Percentiles rank a stretch among this genome's conserved stretches.
phyloP scores from a whole-genome alignment of 2,329 filamentous ascomycete genomes.

The Ophiocordyceps camponoti-saundersi region DNA sequence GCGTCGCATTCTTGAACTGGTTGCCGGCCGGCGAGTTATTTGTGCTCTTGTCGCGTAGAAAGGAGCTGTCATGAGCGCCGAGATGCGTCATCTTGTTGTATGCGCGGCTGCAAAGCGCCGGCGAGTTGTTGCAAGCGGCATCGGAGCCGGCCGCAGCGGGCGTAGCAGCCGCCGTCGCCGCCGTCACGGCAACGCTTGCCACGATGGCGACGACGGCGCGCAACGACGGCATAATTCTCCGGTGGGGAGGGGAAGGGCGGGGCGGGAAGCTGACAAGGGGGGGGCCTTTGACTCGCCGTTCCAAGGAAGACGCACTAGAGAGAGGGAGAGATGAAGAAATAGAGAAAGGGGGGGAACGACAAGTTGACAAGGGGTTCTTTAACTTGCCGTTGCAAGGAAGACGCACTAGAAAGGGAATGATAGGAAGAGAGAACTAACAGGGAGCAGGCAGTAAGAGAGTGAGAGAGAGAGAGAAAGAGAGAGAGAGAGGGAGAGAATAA shows the following conservation, averaged over 20 bases:
- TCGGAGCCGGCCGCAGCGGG: conserved; percentile 1
- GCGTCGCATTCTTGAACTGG: conserved; percentile 57
- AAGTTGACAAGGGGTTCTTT: too few species aligned
- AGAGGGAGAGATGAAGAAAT: too few species aligned
- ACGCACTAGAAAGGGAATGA: not conserved
- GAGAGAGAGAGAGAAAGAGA: not conserved
- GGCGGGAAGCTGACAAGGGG: not conserved
- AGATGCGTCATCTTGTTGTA: conserved; percentile 68
- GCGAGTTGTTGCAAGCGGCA: conserved; percentile 64
- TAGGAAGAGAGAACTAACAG: not conserved
- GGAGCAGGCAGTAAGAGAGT: not conserved
- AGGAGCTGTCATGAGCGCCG: conserved; percentile 59
- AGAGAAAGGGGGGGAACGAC: too few species aligned
- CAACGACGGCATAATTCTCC: conserved; percentile 1
- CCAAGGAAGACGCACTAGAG: too few species aligned
- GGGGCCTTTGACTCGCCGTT: too few species aligned
- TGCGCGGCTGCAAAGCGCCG: conserved; percentile 48
- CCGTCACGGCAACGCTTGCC: conserved; percentile 7
- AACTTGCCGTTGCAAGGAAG: too few species aligned
- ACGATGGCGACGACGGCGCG: conserved; percentile 7
- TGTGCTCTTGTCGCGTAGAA: conserved; percentile 47
- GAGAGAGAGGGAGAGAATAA: not conserved
- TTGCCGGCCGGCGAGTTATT: conserved; percentile 49
- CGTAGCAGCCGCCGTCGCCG: not conserved
- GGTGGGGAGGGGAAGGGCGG: not conserved